phyloP scores from a whole-genome alignment of 345 rosid genomes.

The Reutealis trisperma region DNA sequence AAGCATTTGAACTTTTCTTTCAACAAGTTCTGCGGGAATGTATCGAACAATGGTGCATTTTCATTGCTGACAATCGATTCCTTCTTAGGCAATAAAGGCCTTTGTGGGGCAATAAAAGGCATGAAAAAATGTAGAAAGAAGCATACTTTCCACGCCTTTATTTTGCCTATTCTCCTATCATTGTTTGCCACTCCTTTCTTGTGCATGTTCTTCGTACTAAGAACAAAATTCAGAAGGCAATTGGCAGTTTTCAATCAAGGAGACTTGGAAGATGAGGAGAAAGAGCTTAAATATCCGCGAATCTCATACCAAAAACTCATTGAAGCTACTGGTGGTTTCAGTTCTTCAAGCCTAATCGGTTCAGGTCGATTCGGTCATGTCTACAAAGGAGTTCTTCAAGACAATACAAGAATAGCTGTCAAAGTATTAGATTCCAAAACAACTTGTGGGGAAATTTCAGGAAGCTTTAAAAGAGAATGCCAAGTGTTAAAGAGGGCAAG shows the following conservation, averaged over 20 bases:
- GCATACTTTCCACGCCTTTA: conserved; percentile 34
- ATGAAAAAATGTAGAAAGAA: conserved; percentile 63
- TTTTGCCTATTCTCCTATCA: conserved; percentile 56
- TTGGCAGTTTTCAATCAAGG: conserved; percentile 33
- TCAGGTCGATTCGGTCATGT: conserved; percentile 86
- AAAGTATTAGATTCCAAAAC: conserved; percentile 67
- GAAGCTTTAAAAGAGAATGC: conserved; percentile 84
- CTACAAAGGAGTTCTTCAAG: conserved; percentile 74
- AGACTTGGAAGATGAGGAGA: conserved; percentile 54
- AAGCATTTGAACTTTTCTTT: conserved; percentile 68
- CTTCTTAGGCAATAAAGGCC: conserved; percentile 61
- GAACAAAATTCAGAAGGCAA: conserved; percentile 47
- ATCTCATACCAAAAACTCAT: conserved; percentile 67
- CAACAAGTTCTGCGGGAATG: conserved; percentile 66
- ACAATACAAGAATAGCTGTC: conserved; percentile 75
- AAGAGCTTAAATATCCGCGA: conserved; percentile 58
- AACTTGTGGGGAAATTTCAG: conserved; percentile 42
- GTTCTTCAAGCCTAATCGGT: conserved; percentile 68
- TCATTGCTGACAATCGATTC: conserved; percentile 57
- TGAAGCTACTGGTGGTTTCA: conserved; percentile 81
- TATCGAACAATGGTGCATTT: conserved; percentile 66
- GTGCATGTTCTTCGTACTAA: conserved; percentile 43
- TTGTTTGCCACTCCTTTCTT: conserved; percentile 49
- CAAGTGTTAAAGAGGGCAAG: conserved; percentile 68
- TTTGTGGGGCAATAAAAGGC: conserved; percentile 78